Conservation (phyloP, 257 asterid species). For the Pogostemon cablin region DNA sequence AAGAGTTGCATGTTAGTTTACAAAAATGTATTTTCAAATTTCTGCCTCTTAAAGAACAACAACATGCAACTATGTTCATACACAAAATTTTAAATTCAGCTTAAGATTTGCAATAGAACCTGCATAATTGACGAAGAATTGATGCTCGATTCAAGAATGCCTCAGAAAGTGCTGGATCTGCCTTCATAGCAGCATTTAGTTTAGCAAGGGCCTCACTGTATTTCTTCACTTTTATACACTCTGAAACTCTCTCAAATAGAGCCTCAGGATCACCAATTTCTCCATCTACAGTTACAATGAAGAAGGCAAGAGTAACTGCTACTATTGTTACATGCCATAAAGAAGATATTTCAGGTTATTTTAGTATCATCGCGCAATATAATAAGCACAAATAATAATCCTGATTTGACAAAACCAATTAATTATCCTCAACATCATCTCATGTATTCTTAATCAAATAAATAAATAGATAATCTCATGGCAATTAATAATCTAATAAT, state of each 20-base stretch:
- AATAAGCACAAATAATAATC: no score
- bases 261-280: conserved; percentile 74
- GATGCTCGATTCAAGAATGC: conserved; percentile 86
- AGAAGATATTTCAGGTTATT: no score
- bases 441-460: background rate
- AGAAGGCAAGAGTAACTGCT: no score
- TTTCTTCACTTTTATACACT: conserved; percentile 75
- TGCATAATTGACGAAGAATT: conserved; percentile 80
- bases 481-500: no score
- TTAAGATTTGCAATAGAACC: conserved; percentile 43
- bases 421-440: no score
- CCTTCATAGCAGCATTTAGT: conserved; percentile 82
- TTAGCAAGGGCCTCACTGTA: conserved; percentile 86
- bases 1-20: background rate
- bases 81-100: background rate
- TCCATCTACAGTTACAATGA: conserved; percentile 50
- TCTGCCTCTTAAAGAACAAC: background rate
- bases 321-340: no score
- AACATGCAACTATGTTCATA: background rate
- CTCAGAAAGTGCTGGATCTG: conserved; percentile 80
- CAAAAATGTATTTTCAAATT: background rate
- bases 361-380: no score
- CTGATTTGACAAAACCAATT: no score
- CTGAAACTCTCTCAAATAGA: conserved; percentile 70
- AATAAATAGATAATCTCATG: no score